Evolutionary conservation across 139 green algal genomes (phyloP), one percentile per base, ranked within the genome.

Genomic region (Chlorella sp.): DNA sequence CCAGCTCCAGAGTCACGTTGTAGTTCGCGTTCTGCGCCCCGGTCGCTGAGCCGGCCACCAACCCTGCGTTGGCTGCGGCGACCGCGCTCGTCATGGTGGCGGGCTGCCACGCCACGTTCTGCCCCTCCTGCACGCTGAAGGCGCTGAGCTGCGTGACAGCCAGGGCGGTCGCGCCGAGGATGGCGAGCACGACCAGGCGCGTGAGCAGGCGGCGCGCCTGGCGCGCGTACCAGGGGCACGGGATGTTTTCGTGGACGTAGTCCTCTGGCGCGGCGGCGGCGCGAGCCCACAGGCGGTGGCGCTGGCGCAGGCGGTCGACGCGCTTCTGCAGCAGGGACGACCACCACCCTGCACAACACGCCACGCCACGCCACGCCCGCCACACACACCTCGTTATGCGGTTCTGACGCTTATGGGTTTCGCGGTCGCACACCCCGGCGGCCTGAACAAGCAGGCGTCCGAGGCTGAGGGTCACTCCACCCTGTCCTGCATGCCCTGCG

Each of bases 231-330:
- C 71, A 34, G 1, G 70, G 32, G 36, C 65, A 75, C 20, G 62
- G n/a, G 62, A 88, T 62, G 74, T 88, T 80, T 55, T 88, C 79
- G 10, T 82, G 79, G 2, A 77, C 72, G 74, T 88, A 88, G 63
- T 88, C 82, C 34, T 88, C 82, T 27, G 82, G 78, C 0, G 79
- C 72, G 23, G 62, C 42, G 27, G 82, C 82, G 0, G 20, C 34
- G 2, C 60, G 49, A 24, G 83, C 76, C 74, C 76, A 82, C 55
- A 85, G 81, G 34, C 67, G 36, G 35, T 29, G 6, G n/a, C 50
- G 32, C 2, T 23, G 35, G 31, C 60, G 70, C 35, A 79, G 74
- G 17, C 62, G 61, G 35, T 76, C 50, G 1, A 1, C 1, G 3
- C 60, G 29, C 2, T 22, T 55, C 66, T 73, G 42, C 1, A 78